Evolutionary conservation across 352 stramenopile species (phyloP), one percentile per base, ranked within the genome.

Genomic region (Saprolegnia diclina): DNA sequence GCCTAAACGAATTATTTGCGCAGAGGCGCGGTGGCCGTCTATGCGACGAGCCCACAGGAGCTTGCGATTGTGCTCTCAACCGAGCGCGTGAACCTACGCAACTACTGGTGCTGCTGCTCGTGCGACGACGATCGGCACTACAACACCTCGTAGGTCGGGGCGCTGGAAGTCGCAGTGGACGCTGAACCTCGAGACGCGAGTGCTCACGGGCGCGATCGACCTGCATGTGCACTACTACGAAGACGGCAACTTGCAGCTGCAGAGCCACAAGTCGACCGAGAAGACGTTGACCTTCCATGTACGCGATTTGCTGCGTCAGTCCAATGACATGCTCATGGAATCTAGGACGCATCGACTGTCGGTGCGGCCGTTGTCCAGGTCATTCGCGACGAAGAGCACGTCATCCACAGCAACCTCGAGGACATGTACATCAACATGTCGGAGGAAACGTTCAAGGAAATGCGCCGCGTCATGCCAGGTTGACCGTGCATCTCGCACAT

Each of bases 351-450:
- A 1, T 55, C 35, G 9, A 65, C 95, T 24, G 42, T 48, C 13
- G 85, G 78, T 56, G 80, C 90, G 22, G 82, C 86, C 35, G 66
- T 96, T 35, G 65, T 92, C 32, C 67, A 77, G n/a, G 74, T 85
- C 26, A 90, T 96, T 76, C 88, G 91, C 66, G 76, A 84, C 44
- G 76, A 85, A 5, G 88, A 97, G 67, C 85, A 96, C 71, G 74
- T 88, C 37, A 64, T 98, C 62, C 89, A 97, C 67, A 87, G 73
- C 64, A 88, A 92, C 35, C 77, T 98, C 18, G 90, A 94, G 72
- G 91, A 97, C 67, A 97, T 98, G 87, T 97, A 97, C 77, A 92
- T 91, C 68, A 97, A 95, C 73, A 98, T 98, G 91, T 96, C 89
- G 35, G 83, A 97, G 64, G 88, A 97, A 71, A 97, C 91, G 9